Evolutionary conservation across 2,329 filamentous ascomycete genomes (phyloP), one percentile per base, ranked within the genome.

Genomic region (Apiospora aurea): DNA sequence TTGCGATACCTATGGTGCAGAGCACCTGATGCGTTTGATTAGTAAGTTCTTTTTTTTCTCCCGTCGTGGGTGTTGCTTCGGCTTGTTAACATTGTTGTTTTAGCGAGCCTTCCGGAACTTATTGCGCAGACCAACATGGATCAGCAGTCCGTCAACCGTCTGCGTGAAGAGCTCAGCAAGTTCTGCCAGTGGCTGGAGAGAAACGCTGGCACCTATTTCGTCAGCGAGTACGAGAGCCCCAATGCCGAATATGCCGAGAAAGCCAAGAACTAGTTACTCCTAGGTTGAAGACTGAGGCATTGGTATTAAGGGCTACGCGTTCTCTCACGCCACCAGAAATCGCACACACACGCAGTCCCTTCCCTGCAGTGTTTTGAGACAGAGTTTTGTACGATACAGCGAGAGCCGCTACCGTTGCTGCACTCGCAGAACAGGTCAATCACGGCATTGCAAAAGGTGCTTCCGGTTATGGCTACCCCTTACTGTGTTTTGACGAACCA

Each of bases 61-160:
- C 49, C 14, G 26, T 4, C 13, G 11, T 11, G 10, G 43, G 13
- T 4, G 67, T 70, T 41, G 24, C 51, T 29, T 61, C 18, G 64
- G 53, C 49, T 49, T 38, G 51, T 38, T 71, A 38, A 46, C 47
- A 38, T 34, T 3, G 29, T 34, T 26, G 16, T 29, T 6, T 29
- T 11, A 97, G 96, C 97, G 4, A 93, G 93, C 0, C 91, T 98
- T 77, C 96, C 96, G 0, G 96, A 99, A 80, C 90, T 98, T 53
- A 91, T 98, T 74, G 95, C 95, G 4, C 96, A 99, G 81, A 99
- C 96, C 70, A 98, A 98, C 83, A 97, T 99, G 95, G 96, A 98
- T 79, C 88, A 92, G 70, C 95, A 97, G 81, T 95, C 95, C 2
- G 94, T 97, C 57, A 93, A 92, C 74, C 93, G 95, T 67, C 89